Conservation (phyloP, 768 basidiomycete genomes). For the Leucosporidium scottii region DNA sequence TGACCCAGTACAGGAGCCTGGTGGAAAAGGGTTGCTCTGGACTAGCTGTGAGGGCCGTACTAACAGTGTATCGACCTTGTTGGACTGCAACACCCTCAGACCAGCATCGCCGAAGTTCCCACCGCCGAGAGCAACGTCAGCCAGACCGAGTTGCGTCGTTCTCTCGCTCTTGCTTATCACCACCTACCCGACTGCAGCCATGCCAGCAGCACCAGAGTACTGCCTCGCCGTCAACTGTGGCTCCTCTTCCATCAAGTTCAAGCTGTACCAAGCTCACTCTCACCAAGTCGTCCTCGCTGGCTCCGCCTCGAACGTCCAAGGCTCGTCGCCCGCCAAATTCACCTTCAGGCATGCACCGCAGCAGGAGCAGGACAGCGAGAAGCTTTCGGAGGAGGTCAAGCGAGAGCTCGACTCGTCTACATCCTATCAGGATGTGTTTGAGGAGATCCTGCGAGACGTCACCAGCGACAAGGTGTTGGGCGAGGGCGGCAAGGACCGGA, state of each 20-base stretch:
- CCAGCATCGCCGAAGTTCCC: too few species aligned
- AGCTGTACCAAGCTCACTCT: conserved; percentile 26
- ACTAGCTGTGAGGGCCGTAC: too few species aligned
- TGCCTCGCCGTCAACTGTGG: conserved; percentile 37
- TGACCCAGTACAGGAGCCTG: too few species aligned
- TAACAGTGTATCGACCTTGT: too few species aligned
- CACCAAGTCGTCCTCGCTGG: conserved; percentile 20
- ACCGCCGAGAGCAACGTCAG: too few species aligned
- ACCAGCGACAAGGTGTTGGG: conserved; percentile 42
- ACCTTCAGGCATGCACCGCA: conserved; percentile 14
- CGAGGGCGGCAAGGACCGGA: conserved; percentile 38
- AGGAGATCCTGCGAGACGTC: conserved; percentile 43
- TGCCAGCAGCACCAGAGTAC: not conserved
- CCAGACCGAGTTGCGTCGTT: too few species aligned
- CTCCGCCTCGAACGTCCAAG: conserved; percentile 20
- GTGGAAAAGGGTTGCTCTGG: too few species aligned
- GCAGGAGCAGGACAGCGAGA: not conserved
- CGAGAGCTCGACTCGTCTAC: conserved; percentile 32
- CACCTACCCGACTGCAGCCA: not conserved
- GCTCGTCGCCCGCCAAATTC: conserved; percentile 10
- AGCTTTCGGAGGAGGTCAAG: conserved; percentile 23
- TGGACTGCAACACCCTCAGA: too few species aligned
- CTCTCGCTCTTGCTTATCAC: too few species aligned
- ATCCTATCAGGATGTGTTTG: conserved; percentile 41
- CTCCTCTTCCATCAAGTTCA: conserved; percentile 39